These are phyloP conservation scores for Talaromyces piceae DNA, from an alignment of 2,329 filamentous ascomycete species.

Conservation along the genomic window DNA sequence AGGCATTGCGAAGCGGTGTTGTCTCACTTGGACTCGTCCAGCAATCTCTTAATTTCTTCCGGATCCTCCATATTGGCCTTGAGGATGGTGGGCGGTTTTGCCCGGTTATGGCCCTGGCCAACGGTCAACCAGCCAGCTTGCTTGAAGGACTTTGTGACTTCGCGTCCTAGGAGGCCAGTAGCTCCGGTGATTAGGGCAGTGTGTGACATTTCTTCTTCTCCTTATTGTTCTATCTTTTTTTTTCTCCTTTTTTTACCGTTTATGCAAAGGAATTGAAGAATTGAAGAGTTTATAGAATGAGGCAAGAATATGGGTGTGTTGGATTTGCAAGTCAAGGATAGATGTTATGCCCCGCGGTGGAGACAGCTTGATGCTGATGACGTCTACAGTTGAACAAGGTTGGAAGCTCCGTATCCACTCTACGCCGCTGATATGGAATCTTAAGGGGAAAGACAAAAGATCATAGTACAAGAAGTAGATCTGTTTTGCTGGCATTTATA, in stretches of 20 bases:
- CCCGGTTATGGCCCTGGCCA: conserved; percentile 67
- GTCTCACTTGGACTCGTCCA: conserved; percentile 48
- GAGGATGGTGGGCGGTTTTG: conserved; percentile 61
- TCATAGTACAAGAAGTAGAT: no score
- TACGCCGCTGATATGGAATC: not conserved
- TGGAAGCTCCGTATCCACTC: not conserved
- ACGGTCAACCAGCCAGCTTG: conserved; percentile 60
- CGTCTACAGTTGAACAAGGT: conserved; percentile 6
- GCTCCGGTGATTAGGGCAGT: conserved; percentile 74
- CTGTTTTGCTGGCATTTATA: not conserved
- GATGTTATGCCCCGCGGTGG: not conserved
- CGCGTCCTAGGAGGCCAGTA: conserved; percentile 73
- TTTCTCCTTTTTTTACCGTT: no score
- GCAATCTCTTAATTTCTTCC: conserved; percentile 38
- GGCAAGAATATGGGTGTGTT: not conserved
- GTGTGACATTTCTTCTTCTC: conserved; percentile 36
- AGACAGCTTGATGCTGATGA: conserved; percentile 3
- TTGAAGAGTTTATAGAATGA: not conserved
- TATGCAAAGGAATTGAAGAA: not conserved
- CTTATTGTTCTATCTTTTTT: no score
- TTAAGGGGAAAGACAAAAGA: not conserved
- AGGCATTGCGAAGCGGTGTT: conserved; percentile 1
- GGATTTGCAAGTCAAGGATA: not conserved
- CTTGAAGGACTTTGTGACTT: conserved; percentile 66
- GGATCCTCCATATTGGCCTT: conserved; percentile 46